A percentile compares a stretch with the other conserved stretches of the same genome.
These are phyloP conservation scores for Apiotrichum gamsii DNA, from an alignment of 1,284 basidiomycete species.

Conservation along the genomic window DNA sequence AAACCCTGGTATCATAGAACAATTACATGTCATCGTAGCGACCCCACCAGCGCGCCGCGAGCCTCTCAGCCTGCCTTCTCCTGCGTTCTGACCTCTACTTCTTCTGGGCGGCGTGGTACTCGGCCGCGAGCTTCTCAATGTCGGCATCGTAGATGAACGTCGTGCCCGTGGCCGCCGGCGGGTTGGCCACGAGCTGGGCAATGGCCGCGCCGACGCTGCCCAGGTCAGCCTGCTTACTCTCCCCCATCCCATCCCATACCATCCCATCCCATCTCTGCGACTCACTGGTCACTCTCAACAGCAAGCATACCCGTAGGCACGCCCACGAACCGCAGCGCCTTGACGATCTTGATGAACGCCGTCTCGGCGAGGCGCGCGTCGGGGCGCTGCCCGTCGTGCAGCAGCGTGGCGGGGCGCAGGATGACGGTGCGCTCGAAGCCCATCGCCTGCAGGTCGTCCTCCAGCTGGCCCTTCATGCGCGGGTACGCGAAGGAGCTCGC, in stretches of 20 bases:
- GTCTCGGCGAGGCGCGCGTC: slow-evolving; percentile 19
- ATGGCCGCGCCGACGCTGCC: slow-evolving; percentile 36
- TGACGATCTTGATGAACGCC: slow-evolving; percentile 12
- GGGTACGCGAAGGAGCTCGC: slow-evolving; percentile 30
- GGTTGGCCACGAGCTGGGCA: slow-evolving; percentile 34
- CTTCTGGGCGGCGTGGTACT: slow-evolving; percentile 15
- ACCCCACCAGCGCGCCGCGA: too few species aligned
- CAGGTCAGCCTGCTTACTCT: too few species aligned
- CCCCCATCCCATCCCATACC: not conserved
- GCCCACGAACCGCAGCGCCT: slow-evolving; percentile 19
- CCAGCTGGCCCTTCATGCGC: slow-evolving; percentile 40
- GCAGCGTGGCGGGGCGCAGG: slow-evolving; percentile 36
- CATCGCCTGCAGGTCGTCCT: slow-evolving; percentile 35
- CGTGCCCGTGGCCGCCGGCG: slow-evolving; percentile 19
- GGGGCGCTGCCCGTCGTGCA: slow-evolving; percentile 25
- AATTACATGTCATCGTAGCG: too few species aligned
- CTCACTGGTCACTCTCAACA: slow-evolving; percentile 29
- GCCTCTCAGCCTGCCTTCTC: not conserved
- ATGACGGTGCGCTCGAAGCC: slow-evolving; percentile 37
- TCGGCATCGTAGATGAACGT: slow-evolving; percentile 22
- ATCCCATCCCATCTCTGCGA: too few species aligned
- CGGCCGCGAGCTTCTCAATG: slow-evolving; percentile 27
- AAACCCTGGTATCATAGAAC: too few species aligned
- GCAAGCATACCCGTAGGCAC: slow-evolving; percentile 16
- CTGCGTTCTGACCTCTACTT: not conserved